Percentiles rank a stretch among this genome's conserved stretches.
Evolutionary conservation across 257 asterid species (phyloP).

Genomic region (Lycium barbarum): DNA sequence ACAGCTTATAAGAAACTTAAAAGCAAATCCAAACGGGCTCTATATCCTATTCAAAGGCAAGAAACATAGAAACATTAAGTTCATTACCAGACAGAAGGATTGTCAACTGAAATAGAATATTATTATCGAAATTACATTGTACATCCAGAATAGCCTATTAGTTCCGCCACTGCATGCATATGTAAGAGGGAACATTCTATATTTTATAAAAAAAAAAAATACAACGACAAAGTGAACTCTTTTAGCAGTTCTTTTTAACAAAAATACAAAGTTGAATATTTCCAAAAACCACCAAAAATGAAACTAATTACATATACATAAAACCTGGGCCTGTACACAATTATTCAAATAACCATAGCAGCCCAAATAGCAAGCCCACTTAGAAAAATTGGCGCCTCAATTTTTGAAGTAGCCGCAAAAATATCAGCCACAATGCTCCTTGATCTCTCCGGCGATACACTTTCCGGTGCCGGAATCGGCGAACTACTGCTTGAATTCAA

Average conservation of each 20-base stretch:
- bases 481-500: constrained; percentile 54
- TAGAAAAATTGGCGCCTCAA: constrained; percentile 38
- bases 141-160: too few relatives aligned
- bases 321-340: background rate
- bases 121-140: too few relatives aligned
- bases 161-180: too few relatives aligned
- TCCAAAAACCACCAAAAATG: background rate
- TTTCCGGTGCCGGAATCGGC: constrained; percentile 44
- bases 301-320: background rate
- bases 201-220: too few relatives aligned
- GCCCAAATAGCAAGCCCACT: constrained; percentile 56
- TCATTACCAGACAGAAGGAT: too few relatives aligned
- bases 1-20: too few relatives aligned
- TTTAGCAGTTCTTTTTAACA: too few relatives aligned
- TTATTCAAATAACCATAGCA: constrained; percentile 43
- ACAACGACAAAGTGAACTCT: background rate
- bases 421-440: constrained; percentile 51
- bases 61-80: too few relatives aligned
- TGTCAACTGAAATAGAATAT: too few relatives aligned
- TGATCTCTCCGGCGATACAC: constrained; percentile 55
- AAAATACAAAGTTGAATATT: background rate
- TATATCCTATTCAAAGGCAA: too few relatives aligned
- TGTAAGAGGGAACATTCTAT: too few relatives aligned
- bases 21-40: too few relatives aligned
- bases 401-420: constrained; percentile 40